Conservation (phyloP, 2,329 filamentous ascomycete species). For the Zymoseptoria tritici region DNA sequence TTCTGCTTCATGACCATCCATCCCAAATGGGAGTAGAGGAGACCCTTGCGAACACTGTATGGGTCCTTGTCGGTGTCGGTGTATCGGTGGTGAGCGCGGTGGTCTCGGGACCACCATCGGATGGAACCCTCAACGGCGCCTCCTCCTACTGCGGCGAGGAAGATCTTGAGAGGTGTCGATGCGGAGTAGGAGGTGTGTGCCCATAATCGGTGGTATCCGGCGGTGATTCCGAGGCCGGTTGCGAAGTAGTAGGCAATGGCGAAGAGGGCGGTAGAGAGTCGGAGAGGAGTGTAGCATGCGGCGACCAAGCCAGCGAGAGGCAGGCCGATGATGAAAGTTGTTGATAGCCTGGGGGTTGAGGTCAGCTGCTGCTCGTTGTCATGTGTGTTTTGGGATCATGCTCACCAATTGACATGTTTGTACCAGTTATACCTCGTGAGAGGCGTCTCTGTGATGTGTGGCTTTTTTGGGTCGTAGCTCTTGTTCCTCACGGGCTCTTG, state of each 20-base stretch:
- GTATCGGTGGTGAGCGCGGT: slow-evolving; percentile 83
- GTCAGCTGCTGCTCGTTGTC: not conserved
- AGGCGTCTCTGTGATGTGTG: slow-evolving; percentile 76
- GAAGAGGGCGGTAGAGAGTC: slow-evolving; percentile 64
- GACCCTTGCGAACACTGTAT: slow-evolving; percentile 82
- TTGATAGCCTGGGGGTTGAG: not conserved
- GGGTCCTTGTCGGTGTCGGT: slow-evolving; percentile 90
- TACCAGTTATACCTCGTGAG: slow-evolving; percentile 80
- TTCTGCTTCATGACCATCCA: slow-evolving; percentile 92
- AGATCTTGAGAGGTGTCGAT: slow-evolving; percentile 66
- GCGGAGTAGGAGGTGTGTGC: slow-evolving; percentile 80
- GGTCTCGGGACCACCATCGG: slow-evolving; percentile 81
- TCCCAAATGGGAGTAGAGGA: slow-evolving; percentile 75
- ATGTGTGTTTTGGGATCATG: not conserved
- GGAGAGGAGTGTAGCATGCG: slow-evolving; percentile 70
- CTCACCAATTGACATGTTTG: slow-evolving; percentile 79
- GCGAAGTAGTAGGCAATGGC: slow-evolving; percentile 75
- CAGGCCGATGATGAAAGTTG: slow-evolving; percentile 66
- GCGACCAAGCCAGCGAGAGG: slow-evolving; percentile 66
- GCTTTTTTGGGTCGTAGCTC: slow-evolving; percentile 59
- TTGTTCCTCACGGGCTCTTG: slow-evolving; percentile 46
- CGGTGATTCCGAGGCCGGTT: slow-evolving; percentile 45
- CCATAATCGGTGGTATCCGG: slow-evolving; percentile 74
- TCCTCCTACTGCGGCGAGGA: slow-evolving; percentile 72
- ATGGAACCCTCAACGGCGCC: slow-evolving; percentile 81